Evolutionary conservation across 305 asterid genomes (phyloP).

Genomic region (Fraxinus ornus): DNA sequence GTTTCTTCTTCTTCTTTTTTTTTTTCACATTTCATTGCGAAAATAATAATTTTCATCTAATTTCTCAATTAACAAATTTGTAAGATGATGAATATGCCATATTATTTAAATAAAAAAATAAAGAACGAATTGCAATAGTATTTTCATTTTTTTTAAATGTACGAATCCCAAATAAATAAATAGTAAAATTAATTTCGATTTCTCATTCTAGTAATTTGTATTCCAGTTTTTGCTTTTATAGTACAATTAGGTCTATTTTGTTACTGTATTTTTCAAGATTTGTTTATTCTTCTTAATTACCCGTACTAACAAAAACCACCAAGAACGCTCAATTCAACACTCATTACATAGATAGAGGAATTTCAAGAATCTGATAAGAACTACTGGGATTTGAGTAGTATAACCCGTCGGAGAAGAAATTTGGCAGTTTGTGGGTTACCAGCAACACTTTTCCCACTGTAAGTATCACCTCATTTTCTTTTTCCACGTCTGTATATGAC

Average conservation of each 20-base stretch:
- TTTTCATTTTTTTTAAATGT: too few relatives aligned
- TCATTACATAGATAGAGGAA: neutral
- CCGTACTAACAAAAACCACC: neutral
- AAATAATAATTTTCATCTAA: too few relatives aligned
- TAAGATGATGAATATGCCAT: too few relatives aligned
- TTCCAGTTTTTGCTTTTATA: constrained; percentile 13
- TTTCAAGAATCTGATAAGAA: constrained; percentile 5
- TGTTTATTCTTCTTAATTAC: neutral
- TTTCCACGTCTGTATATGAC: neutral
- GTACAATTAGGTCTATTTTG: too few relatives aligned
- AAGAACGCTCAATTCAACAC: constrained; percentile 12
- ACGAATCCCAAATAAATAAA: too few relatives aligned
- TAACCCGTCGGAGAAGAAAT: constrained; percentile 22
- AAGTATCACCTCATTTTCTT: constrained; percentile 16
- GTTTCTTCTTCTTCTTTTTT: too few relatives aligned
- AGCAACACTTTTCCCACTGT: constrained; percentile 70
- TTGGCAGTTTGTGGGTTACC: constrained; percentile 18
- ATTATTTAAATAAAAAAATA: too few relatives aligned
- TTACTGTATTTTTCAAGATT: constrained; percentile 9
- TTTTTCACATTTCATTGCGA: too few relatives aligned
- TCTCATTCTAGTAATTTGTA: neutral
- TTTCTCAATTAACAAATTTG: too few relatives aligned
- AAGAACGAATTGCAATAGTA: too few relatives aligned
- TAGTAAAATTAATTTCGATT: too few relatives aligned
- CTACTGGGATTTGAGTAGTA: neutral